Conservation (phyloP, 441 rosid species). For the Croton laevigatus region DNA sequence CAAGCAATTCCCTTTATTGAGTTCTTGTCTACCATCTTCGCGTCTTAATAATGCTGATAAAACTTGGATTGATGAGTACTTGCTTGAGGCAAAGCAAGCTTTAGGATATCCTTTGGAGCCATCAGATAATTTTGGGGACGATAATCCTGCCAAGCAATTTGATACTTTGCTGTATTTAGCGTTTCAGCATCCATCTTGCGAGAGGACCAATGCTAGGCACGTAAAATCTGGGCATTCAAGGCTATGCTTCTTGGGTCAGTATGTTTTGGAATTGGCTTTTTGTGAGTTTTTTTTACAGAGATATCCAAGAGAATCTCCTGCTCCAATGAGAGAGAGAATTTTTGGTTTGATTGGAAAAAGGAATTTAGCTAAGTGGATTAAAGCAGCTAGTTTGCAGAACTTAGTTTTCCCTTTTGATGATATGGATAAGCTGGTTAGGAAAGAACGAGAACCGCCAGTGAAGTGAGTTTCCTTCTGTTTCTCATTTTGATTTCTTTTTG, state of each 20-base stretch:
- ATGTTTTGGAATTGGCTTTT: constrained; percentile 79
- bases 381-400: constrained; percentile 83
- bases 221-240: constrained; percentile 85
- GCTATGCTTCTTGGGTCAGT: constrained; percentile 80
- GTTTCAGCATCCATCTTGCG: constrained; percentile 88
- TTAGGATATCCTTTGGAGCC: constrained; percentile 79
- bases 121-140: constrained; percentile 58
- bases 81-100: constrained; percentile 91
- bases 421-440: constrained; percentile 66
- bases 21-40: constrained; percentile 86
- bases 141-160: constrained; percentile 93
- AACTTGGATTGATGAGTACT: constrained; percentile 89
- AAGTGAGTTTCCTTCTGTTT: constrained; percentile 58
- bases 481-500: constrained; percentile 1
- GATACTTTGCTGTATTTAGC: constrained; percentile 79
- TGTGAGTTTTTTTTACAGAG: constrained; percentile 85
- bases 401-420: constrained; percentile 91
- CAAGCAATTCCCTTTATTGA: constrained; percentile 76
- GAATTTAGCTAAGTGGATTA: constrained; percentile 78
- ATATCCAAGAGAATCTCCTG: constrained; percentile 88
- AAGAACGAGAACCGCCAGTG: constrained; percentile 78
- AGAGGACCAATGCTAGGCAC: constrained; percentile 76
- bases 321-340: constrained; percentile 91
- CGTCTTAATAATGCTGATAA: constrained; percentile 77
- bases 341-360: constrained; percentile 92